Base-by-base conservation (phyloP, 257 asterid genomes). In the Lithospermum erythrorhizon region DNA sequence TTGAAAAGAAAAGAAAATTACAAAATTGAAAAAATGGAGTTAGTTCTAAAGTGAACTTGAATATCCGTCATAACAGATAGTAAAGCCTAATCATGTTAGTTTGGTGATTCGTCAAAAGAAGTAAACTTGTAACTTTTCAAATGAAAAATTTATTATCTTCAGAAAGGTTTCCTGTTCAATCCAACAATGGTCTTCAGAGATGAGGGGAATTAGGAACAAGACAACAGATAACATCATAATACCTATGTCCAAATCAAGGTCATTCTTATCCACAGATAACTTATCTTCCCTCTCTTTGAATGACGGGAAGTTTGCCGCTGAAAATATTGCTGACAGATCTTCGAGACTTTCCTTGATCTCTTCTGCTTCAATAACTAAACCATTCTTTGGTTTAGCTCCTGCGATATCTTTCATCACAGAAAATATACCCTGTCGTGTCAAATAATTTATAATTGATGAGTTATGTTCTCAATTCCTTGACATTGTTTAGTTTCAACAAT, bases 211-310 rank as follows among this genome's bases (percentile, higher is more conserved):
- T 27, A 20, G 62, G 14, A 19, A 25, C 6, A 16, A 55, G 27
- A 27, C 57, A 48, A 47, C 21, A 18, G 49, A 22, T 58, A 30
- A 53, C 80, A 87, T 96, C 96, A 22, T 58, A 30, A 53, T 82
- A 87, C 98, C 96, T 71, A 91, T 83, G 79, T 81, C 87, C 76
- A 91, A 78, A 60, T 82, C 84, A 21, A 35, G 70, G 20, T 78
- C 82, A 35, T 79, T 89, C 52, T 78, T 80, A 6, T 72, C 66
- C 48, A 16, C n/a, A 58, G 55, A 22, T 8, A 41, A 35, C 71
- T 73, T 82, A 57, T 77, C 85, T 72, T 78, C 84, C 15, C 51
- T 68, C 58, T 80, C 84, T 35, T 65, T 60, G 19, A 79, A 83
- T 45, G 59, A 62, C 47, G 85, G 77, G 66, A 85, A 85, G 76